phyloP scores from a whole-genome alignment of 768 basidiomycete genomes.

The Serendipita sp. region DNA sequence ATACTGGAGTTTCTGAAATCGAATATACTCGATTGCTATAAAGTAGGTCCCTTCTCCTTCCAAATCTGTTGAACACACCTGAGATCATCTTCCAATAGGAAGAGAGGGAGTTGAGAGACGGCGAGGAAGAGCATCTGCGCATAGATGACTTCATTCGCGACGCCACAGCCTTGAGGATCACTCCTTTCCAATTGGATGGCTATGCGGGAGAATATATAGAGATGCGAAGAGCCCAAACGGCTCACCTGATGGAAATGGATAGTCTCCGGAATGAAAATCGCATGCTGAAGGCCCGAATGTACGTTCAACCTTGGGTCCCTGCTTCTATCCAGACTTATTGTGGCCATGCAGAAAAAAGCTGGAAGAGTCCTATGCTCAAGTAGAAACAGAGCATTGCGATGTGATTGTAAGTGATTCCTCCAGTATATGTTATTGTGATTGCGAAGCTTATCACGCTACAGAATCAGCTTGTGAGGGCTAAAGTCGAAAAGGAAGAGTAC shows the following conservation, averaged over 20 bases:
- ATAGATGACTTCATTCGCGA: conserved; percentile 80
- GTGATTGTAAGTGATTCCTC: conserved; percentile 32
- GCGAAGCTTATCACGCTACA: conserved; percentile 17
- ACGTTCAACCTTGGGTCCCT: conserved; percentile 19
- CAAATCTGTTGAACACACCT: background rate
- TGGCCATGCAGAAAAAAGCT: conserved; percentile 47
- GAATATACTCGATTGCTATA: conserved; percentile 70
- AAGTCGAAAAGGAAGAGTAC: conserved; percentile 80
- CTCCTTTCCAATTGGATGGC: conserved; percentile 88
- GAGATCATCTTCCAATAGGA: conserved; percentile 12
- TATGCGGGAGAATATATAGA: conserved; percentile 85
- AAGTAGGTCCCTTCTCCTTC: conserved; percentile 21
- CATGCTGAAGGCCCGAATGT: conserved; percentile 63
- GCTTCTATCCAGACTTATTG: conserved; percentile 7
- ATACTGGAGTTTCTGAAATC: conserved; percentile 72
- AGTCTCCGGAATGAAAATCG: conserved; percentile 67
- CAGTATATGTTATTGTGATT: conserved; percentile 11
- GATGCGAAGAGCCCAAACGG: conserved; percentile 54
- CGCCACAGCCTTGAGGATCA: conserved; percentile 70
- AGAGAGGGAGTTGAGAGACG: conserved; percentile 17
- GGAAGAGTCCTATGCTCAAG: conserved; percentile 58
- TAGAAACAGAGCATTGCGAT: conserved; percentile 72
- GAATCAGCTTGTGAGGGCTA: conserved; percentile 83
- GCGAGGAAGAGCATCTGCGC: conserved; percentile 22
- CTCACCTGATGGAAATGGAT: conserved; percentile 74